Evolutionary conservation across 208 protist species (phyloP).

Genomic region (Trypanosoma cruzi): DNA sequence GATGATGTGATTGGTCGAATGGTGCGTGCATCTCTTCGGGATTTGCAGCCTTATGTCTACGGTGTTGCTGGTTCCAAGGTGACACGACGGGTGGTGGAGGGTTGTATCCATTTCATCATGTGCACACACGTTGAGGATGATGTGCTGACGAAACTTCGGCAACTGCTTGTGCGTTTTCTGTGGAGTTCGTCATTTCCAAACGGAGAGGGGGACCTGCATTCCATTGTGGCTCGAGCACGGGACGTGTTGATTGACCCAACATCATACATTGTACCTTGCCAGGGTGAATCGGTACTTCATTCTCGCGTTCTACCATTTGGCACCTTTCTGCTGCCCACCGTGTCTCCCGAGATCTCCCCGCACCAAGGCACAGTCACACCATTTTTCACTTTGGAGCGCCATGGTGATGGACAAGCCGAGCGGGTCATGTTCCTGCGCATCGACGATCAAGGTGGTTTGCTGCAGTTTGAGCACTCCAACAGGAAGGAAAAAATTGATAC

Average conservation of each 20-base stretch:
- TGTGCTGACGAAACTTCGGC: conserved; percentile 30
- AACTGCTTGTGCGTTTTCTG: conserved; percentile 36
- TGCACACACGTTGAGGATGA: conserved; percentile 51
- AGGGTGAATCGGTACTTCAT: background rate
- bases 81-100: conserved; percentile 22
- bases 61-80: background rate
- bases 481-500: conserved; percentile 19
- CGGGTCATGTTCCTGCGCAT: conserved; percentile 61
- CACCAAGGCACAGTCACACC: conserved; percentile 20
- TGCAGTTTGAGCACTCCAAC: conserved; percentile 36
- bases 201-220: background rate
- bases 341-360: background rate
- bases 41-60: conserved; percentile 11
- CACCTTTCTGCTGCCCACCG: conserved; percentile 17
- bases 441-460: conserved; percentile 51
- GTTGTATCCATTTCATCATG: conserved; percentile 53
- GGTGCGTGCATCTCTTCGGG: background rate
- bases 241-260: conserved; percentile 1
- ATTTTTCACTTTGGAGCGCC: conserved; percentile 7
- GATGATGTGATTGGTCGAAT: conserved; percentile 18
- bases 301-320: conserved; percentile 7
- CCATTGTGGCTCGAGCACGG: conserved; percentile 1
- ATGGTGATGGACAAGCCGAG: background rate
- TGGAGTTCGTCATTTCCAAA: background rate
- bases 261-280: conserved; percentile 15